Evolutionary conservation across 306 rosid genomes (phyloP).

Genomic region (Quercus cerris): DNA sequence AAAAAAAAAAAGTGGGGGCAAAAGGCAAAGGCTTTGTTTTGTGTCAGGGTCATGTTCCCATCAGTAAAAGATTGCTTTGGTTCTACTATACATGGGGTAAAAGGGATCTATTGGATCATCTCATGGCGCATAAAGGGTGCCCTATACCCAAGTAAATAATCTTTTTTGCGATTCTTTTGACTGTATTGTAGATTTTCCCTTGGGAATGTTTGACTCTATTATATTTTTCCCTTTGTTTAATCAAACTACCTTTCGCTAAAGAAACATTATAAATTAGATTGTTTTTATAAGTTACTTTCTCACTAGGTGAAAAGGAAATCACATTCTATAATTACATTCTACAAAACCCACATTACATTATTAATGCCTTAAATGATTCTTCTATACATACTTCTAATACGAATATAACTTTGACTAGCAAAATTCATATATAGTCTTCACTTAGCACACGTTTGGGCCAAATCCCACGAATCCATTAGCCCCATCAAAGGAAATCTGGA

Average conservation of each 20-base stretch:
- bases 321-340: constrained; percentile 2
- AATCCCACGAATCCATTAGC: constrained; percentile 87
- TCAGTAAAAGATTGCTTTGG: constrained; percentile 19
- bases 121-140: constrained; percentile 23
- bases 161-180: constrained; percentile 47
- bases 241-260: background rate
- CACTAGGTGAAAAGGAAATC: constrained; percentile 17
- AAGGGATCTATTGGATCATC: constrained; percentile 52
- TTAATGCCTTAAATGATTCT: background rate
- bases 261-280: constrained; percentile 8
- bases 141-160: background rate
- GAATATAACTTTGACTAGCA: background rate
- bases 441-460: constrained; percentile 77
- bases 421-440: background rate
- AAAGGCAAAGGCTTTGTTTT: background rate
- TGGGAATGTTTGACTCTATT: constrained; percentile 38
- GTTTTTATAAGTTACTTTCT: constrained; percentile 17
- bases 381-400: background rate
- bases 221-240: constrained; percentile 9
- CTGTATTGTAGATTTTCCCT: constrained; percentile 10
- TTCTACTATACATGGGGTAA: constrained; percentile 26
- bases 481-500: constrained; percentile 76
- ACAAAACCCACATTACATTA: background rate
- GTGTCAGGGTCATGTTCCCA: constrained; percentile 11
- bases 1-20: constrained; percentile 14